Base-by-base conservation (phyloP, 495 filamentous ascomycete genomes). In the Talaromyces stipitatus region DNA sequence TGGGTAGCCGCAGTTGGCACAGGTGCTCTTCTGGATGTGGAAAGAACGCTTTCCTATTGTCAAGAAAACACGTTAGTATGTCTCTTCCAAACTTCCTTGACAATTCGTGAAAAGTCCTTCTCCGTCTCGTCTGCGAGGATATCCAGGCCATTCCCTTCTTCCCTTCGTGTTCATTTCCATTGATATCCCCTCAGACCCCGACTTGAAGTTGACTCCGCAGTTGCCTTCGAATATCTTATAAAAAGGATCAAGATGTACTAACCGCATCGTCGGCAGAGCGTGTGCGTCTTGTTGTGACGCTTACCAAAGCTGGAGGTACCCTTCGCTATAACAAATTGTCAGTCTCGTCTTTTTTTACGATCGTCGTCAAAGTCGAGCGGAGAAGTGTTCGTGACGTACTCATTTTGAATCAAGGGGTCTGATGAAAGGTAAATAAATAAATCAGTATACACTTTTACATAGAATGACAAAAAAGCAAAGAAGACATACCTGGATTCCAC, bases 201-300 rank as follows among this genome's bases (percentile, higher is more conserved):
- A 41, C 36, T 32, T 41, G n/a, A 10, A 41, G 36, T 18, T 36
- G n/a, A 14, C 36, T n/a, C 29, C 16, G 14, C n/a, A 20, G 8
- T 7, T 9, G 36, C 18, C 7, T 18, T 9, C 18, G 33, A 14
- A 41, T 18, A 16, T 38, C 33, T n/a, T n/a, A n/a, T n/a, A n/a
- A n/a, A 38, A 12, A 41, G 36, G 36, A 41, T 51, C 24, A n/a
- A n/a, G 22, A 38, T 53, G 32, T 82, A 88, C 87, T 82, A 74
- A 95, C 94, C 94, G 87, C 94, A 98, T 77, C 94, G 95, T 83
- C 95, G 86, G 89, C 94, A 98, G 74, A 98, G 84, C 67, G 90
- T 94, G 84, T 98, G 94, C 77, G 95, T 90, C 83, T 98, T 98
- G 83, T 92, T 98, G 84, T 98, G 90, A 84, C 90, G 90, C 85